Base-by-base conservation (phyloP, 2,329 filamentous ascomycete genomes). In the Ophiosphaerella narmari region DNA sequence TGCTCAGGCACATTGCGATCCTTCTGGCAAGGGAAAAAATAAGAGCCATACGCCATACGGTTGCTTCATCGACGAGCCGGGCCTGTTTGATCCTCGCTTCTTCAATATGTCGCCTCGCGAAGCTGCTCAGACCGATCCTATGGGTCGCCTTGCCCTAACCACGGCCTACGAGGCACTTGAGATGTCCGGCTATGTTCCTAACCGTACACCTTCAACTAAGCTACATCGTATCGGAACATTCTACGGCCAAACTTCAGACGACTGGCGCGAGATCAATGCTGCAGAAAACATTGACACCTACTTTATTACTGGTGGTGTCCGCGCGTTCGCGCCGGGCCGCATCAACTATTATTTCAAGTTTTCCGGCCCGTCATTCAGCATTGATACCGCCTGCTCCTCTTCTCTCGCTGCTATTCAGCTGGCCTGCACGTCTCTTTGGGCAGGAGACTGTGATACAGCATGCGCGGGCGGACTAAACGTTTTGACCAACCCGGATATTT, bases 71-170 rank as follows among this genome's bases (percentile, higher is more conserved):
- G 85, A 90, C 54, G 82, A 91, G 54, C 88, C 89, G 0, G 88
- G 88, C 47, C 78, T 88, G 40, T 93, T 93, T 65, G 89, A 93
- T 62, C 86, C 88, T n/a, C 80, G 86, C 1, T 92, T 93, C 75
- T 93, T 93, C 82, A 91, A 91, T 73, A 91, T 93, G 86, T 91
- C 88, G 32, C 88, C 89, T 5, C 84, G 88, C 60, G 89, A 93
- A 73, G 90, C 90, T 24, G 83, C 85, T 43, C 88, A 91, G 67
- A 91, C 88, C 1, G 89, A 93, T 68, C 90, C 90, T 0, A 90
- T 90, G 82, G 89, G 91, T 69, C 82, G 90, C 61, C 79, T 92
- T 59, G 87, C 88, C 3, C 75, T 94, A 18, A 83, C 86, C 7
- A 91, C 89, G 2, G 88, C 88, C 0, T 93, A 91, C 62, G 89